Evolutionary conservation across 2,329 filamentous ascomycete genomes (phyloP), one percentile per base, ranked within the genome.

Genomic region (Biscogniauxia sp.): DNA sequence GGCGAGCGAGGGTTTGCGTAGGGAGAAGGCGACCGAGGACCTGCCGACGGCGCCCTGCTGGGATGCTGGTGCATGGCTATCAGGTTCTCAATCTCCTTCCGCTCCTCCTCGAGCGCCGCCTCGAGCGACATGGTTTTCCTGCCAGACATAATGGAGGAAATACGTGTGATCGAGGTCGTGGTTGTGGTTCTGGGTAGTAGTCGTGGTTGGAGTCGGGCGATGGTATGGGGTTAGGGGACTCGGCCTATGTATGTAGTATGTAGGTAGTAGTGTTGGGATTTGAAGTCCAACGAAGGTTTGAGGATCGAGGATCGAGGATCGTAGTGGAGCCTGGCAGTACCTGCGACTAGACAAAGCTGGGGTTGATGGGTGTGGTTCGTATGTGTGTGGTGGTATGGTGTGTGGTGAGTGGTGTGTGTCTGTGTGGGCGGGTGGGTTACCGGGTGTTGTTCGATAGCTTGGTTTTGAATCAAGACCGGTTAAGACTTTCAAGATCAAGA

Each of bases 1-100:
- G 89, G 88, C 23, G 89, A 90, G 57, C 81, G 84, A 53, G 87
- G 84, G 58, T 77, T 82, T 26, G 77, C 74, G 75, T 82, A 82
- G 62, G 85, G 82, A 64, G 88, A 84, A 51, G 80, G 76, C 51
- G 82, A 81, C 66, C 82, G 78, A 51, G 62, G 75, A 52, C 67
- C 74, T 64, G 53, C 61, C 5, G 61, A 62, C 13, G 68, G 62
- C 45, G 68, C 59, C 49, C 67, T 64, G 53, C 70, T 66, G 51
- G 65, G 54, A 28, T 59, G 51, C 26, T 62, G 60, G 28, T 68
- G 69, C 65, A 66, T 70, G 20, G 68, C 57, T n/a, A 74, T 70
- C 25, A 74, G 64, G 25, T 61, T 69, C 66, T 74, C 72, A 19
- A 74, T 69, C 62, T 72, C 69, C 60, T 67, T 71, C 26, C 72